A percentile compares a stretch with the other conserved stretches of the same genome.
These are phyloP conservation scores for Coemansia sp. DNA, from an alignment of 192 early-diverging fungal species.

Conservation along the genomic window DNA sequence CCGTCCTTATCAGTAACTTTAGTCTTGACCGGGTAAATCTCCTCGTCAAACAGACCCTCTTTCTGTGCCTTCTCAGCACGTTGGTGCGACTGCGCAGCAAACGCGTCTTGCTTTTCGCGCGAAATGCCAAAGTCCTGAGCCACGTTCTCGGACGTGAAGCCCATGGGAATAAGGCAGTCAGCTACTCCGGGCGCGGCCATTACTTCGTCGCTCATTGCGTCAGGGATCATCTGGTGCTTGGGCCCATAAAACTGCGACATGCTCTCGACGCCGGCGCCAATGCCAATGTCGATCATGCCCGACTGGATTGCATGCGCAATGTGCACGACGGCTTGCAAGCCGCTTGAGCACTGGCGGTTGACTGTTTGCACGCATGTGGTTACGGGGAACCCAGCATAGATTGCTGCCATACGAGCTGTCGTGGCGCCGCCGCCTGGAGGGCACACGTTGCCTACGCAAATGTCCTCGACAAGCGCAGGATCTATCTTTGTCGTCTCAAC, in stretches of 20 bases:
- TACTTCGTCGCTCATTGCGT: conserved; percentile 74
- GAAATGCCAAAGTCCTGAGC: conserved; percentile 81
- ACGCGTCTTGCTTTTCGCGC: conserved; percentile 87
- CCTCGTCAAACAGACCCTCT: conserved; percentile 85
- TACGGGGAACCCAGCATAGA: conserved; percentile 89
- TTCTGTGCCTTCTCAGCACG: conserved; percentile 85
- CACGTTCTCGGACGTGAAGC: conserved; percentile 97
- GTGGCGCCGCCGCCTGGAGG: conserved; percentile 88
- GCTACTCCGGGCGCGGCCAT: conserved; percentile 68
- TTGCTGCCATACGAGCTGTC: conserved; percentile 85
- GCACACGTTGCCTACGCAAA: conserved; percentile 92
- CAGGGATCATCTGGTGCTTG: conserved; percentile 66
- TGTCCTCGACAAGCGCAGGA: conserved; percentile 84
- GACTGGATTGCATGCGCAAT: conserved; percentile 86
- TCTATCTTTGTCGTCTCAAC: conserved; percentile 79
- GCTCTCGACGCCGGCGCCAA: conserved; percentile 92
- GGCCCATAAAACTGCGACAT: conserved; percentile 88
- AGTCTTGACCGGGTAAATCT: conserved; percentile 83
- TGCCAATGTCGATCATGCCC: conserved; percentile 88
- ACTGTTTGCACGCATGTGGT: conserved; percentile 77
- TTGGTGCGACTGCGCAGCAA: conserved; percentile 82
- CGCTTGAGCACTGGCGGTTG: conserved; percentile 94
- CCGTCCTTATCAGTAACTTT: conserved; percentile 78
- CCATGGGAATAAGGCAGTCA: conserved; percentile 88
- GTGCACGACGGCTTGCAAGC: conserved; percentile 84